phyloP scores from a whole-genome alignment of 805 yeast species.

The Lipomyces yamadae region DNA sequence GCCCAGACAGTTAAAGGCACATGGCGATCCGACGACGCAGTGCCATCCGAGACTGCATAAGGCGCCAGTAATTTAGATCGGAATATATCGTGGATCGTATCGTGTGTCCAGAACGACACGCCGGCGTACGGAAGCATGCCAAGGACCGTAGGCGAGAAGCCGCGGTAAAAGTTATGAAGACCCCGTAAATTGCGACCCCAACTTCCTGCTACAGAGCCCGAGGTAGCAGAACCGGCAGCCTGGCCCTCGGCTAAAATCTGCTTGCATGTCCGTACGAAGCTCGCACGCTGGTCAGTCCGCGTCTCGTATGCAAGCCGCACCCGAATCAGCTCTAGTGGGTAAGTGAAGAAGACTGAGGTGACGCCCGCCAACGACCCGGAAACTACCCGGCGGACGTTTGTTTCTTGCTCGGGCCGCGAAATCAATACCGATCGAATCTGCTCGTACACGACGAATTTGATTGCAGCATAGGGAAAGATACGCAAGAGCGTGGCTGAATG shows the following conservation, averaged over 20 bases:
- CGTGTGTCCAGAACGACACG: slow-evolving; percentile 94
- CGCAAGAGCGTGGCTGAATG: slow-evolving; percentile 91
- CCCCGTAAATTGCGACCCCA: slow-evolving; percentile 34
- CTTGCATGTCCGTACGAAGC: slow-evolving; percentile 23
- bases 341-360: slow-evolving; percentile 82
- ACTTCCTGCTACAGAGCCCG: not conserved
- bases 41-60: slow-evolving; percentile 48
- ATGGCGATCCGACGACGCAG: slow-evolving; percentile 44
- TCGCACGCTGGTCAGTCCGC: slow-evolving; percentile 38
- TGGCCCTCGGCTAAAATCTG: slow-evolving; percentile 22
- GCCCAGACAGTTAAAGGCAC: slow-evolving; percentile 87
- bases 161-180: slow-evolving; percentile 81
- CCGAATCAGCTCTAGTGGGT: slow-evolving; percentile 88
- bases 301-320: slow-evolving; percentile 93
- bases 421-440: slow-evolving; percentile 82
- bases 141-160: slow-evolving; percentile 88
- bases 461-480: slow-evolving; percentile 96
- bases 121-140: slow-evolving; percentile 99
- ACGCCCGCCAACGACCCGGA: slow-evolving; percentile 90
- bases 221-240: not conserved
- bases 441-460: slow-evolving; percentile 95
- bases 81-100: slow-evolving; percentile 82
- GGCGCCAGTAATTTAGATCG: slow-evolving; percentile 61
- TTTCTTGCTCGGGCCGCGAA: slow-evolving; percentile 74
- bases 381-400: slow-evolving; percentile 75